These are phyloP conservation scores for Geranium brycei DNA, from an alignment of 345 rosid species.

Conservation along the genomic window DNA sequence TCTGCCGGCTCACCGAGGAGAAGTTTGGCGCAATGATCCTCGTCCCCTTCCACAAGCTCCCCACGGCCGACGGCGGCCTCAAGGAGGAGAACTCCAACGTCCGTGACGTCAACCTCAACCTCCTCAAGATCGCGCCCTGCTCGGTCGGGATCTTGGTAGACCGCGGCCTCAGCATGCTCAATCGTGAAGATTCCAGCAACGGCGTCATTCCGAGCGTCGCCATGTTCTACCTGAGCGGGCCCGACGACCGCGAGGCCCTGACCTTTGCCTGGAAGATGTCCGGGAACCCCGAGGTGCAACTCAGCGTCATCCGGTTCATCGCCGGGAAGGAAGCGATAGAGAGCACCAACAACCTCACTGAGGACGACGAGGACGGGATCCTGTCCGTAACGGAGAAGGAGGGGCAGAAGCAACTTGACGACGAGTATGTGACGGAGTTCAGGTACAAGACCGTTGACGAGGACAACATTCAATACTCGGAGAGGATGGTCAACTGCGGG, in stretches of 20 bases:
- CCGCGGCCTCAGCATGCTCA: slow-evolving; percentile 32
- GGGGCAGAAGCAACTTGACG: slow-evolving; percentile 15
- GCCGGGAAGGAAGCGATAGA: slow-evolving; percentile 7
- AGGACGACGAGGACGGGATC: slow-evolving; percentile 2
- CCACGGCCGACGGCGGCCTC: slow-evolving; percentile 19
- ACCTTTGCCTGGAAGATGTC: slow-evolving; percentile 52
- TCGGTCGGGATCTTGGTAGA: slow-evolving; percentile 56
- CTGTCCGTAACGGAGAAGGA: slow-evolving; percentile 3
- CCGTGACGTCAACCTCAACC: slow-evolving; percentile 33
- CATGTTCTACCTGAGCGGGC: slow-evolving; percentile 49
- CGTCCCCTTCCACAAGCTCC: slow-evolving; percentile 41
- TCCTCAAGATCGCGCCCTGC: slow-evolving; percentile 45
- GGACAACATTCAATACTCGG: slow-evolving; percentile 11
- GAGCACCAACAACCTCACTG: neutral
- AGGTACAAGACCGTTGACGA: slow-evolving; percentile 13
- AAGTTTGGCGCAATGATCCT: slow-evolving; percentile 35
- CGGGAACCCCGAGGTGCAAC: slow-evolving; percentile 12
- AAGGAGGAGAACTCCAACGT: slow-evolving; percentile 31
- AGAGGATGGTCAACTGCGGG: slow-evolving; percentile 18
- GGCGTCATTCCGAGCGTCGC: neutral
- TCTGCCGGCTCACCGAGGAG: slow-evolving; percentile 47
- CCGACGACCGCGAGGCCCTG: slow-evolving; percentile 61
- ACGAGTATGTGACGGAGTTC: slow-evolving; percentile 22
- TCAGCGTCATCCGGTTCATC: slow-evolving; percentile 39
- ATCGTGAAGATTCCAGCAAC: slow-evolving; percentile 3